Base-by-base conservation (phyloP, 2,329 filamentous ascomycete genomes). In the Lachnellula cervina region DNA sequence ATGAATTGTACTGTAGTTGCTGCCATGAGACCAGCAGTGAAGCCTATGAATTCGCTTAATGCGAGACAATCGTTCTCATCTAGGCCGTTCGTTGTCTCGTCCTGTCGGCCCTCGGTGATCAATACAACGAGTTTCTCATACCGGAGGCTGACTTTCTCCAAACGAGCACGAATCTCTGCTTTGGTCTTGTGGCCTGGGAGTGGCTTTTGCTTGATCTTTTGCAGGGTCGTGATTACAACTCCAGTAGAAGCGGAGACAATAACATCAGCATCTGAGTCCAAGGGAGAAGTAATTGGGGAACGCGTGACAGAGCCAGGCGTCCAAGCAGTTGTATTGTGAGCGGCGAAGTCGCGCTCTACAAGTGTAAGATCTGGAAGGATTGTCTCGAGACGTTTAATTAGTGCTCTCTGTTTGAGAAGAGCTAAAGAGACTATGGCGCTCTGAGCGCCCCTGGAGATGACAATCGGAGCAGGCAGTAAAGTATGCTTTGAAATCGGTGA, bases 81-180 rank as follows among this genome's bases (percentile, higher is more conserved):
- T 5, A 70, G 44, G 4, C 50, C 63, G 38, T 51, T 51, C 37
- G 73, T 66, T 4, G 69, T 72, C 58, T 81, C 79, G 13, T 75
- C 75, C 0, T 66, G 43, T 48, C 75, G 77, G 1, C 69, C 70
- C 53, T 85, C 79, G n/a, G 81, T 84, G 1, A 94, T 77, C 0
- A 95, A 69, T 1, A 96, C 73, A 1, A 88, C 71, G 1, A 96
- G 73, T 4, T 74, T 76, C 59, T 89, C 85, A 65, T 94, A 93
- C 9, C 83, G 78, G 1, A 66, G 53, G 13, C 82, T 77, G 0
- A 86, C 73, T 7, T 68, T 70, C 3, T 71, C 66, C 9, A 93
- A 73, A 2, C 79, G 76, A 50, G 83, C 76, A 38, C 80, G 78
- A 14, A 90, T 73, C 14, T 74, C 72, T 3, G 76, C 73, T 37